Base-by-base conservation (phyloP, 768 basidiomycete species). In the Crassisporium funariophilum region DNA sequence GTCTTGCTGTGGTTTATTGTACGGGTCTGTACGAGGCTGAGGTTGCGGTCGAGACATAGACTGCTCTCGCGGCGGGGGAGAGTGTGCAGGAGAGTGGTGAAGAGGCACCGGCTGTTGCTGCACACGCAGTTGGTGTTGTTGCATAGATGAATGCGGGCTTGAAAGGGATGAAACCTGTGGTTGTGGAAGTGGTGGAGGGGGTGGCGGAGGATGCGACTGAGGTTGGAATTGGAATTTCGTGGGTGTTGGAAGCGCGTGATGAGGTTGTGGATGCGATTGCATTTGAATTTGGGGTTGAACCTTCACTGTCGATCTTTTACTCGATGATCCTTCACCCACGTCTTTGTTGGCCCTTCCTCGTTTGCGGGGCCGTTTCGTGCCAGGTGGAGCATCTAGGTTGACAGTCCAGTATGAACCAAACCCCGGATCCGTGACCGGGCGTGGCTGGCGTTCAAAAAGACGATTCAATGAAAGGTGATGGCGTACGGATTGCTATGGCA, bases 401-500 rank as follows among this genome's bases (percentile, higher is more conserved):
- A 91, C 89, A 25, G 88, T 90, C 89, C 89, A 91, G 60, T 91
- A 91, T 9, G 88, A 91, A 16, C 89, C 89, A 62, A 90, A 89
- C 12, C 89, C 89, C 10, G 89, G 89, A 62, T 91, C 88, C 22
- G 88, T 88, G 8, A 86, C 85, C 6, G 89, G 89, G 40, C 89
- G 78, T 15, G 86, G 84, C 56, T 89, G 86, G 40, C 88, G 78
- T 63, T 91, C 89, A 58, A 91, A 91, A 4, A 91, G 68, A 25
- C 87, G 80, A 65, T 91, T 91, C 41, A 91, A 69, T 9, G 89
- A 91, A 27, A 91, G 74, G 65, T 91, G 89, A 52, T 91, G 89
- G 47, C 89, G 79, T 46, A 91, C 88, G 33, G 89, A 91, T 89
- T 91, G 88, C 89, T 91, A 54, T 29, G 31, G 15, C 34, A 22